Evolutionary conservation across 306 rosid genomes (phyloP).

Genomic region (Acmispon strigosus): DNA sequence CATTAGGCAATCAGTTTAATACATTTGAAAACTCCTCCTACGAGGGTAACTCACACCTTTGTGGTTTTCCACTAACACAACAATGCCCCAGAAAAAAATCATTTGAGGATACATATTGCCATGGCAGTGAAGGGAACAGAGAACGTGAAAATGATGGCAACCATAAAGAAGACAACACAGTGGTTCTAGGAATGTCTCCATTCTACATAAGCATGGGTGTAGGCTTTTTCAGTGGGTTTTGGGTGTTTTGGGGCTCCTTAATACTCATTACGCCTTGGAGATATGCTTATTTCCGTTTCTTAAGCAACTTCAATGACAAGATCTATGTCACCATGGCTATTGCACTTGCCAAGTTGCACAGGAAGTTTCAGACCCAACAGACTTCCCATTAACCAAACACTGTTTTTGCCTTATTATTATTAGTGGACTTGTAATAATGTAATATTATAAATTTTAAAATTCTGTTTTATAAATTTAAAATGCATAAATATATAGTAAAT

Average conservation of each 20-base stretch:
- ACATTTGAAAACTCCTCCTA: neutral
- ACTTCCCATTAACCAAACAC: neutral
- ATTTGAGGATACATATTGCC: neutral
- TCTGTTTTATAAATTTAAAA: no score
- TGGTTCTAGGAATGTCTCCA: neutral
- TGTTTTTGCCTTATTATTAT: neutral
- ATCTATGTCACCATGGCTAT: constrained; percentile 15
- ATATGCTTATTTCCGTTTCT: constrained; percentile 17
- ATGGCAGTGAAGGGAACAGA: neutral
- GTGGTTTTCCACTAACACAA: constrained; percentile 1
- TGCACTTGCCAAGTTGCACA: neutral
- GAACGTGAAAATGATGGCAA: neutral
- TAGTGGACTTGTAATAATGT: no score
- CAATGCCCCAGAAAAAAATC: neutral
- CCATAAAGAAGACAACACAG: neutral
- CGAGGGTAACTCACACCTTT: constrained; percentile 4
- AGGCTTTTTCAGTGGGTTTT: constrained; percentile 4
- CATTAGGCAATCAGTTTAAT: neutral
- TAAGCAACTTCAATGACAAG: neutral
- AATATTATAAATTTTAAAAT: no score
- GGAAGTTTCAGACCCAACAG: neutral
- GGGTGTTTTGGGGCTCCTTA: neutral
- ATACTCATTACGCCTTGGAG: constrained; percentile 11
- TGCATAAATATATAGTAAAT: no score
- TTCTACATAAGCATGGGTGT: neutral